phyloP scores from a whole-genome alignment of 805 yeast genomes.

The Barnettozyma vustinii region DNA sequence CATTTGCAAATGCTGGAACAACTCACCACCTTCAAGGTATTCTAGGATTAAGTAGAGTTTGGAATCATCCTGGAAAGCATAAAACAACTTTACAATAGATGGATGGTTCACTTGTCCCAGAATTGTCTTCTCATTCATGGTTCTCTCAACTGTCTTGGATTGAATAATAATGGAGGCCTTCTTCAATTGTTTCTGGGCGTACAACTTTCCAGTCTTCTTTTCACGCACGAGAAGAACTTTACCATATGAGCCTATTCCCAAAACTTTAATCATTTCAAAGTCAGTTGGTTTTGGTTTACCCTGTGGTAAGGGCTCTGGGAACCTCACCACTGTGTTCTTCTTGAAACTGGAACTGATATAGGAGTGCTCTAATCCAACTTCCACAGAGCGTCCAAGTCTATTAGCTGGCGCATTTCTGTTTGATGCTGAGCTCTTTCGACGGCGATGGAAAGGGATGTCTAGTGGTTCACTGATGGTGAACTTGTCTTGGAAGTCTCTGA shows the following conservation, averaged over 20 bases:
- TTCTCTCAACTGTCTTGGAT: constrained; percentile 58
- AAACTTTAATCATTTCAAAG: constrained; percentile 67
- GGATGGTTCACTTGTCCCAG: constrained; percentile 69
- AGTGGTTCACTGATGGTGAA: constrained; percentile 16
- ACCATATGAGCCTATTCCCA: constrained; percentile 88
- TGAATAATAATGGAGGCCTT: constrained; percentile 73
- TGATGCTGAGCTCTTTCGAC: constrained; percentile 20
- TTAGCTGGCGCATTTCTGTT: constrained; percentile 23
- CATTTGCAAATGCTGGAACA: constrained; percentile 91
- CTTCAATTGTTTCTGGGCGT: constrained; percentile 81
- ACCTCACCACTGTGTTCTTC: not conserved
- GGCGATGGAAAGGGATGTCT: constrained; percentile 11
- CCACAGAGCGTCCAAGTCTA: constrained; percentile 44
- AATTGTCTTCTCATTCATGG: constrained; percentile 74
- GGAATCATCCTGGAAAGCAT: constrained; percentile 76
- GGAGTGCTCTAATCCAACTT: constrained; percentile 40
- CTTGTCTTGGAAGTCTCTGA: constrained; percentile 16
- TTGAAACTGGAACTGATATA: constrained; percentile 21
- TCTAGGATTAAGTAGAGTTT: constrained; percentile 73
- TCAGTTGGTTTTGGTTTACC: constrained; percentile 37
- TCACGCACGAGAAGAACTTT: constrained; percentile 77
- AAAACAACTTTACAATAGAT: constrained; percentile 73
- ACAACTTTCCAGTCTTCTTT: constrained; percentile 52
- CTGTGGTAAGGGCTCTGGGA: not conserved
- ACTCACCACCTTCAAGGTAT: constrained; percentile 86